Base-by-base conservation (phyloP, 2,329 filamentous ascomycete genomes). In the Akanthomyces uredinophilus region DNA sequence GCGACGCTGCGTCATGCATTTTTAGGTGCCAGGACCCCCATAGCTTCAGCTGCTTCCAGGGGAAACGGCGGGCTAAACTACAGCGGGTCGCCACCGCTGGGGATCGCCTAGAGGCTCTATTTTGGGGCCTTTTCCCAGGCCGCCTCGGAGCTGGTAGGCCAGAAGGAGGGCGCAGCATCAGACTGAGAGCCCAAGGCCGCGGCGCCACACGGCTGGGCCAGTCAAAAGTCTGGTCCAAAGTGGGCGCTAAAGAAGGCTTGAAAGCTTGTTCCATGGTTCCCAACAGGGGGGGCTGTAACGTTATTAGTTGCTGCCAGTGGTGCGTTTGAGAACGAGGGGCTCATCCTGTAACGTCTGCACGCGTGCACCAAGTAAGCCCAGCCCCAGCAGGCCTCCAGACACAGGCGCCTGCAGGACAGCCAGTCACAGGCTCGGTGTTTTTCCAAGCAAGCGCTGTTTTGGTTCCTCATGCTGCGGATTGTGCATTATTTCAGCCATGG, bases 1-100 rank as follows among this genome's bases (percentile, higher is more conserved):
- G 27, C 27, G 27, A 44, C 27, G 27, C 39, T 39, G 52, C 53
- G 39, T 56, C 53, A 56, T 56, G 41, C 53, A 56, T 56, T 44
- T 56, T 24, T 6, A 18, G 41, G 16, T n/a, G n/a, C n/a, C n/a
- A n/a, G n/a, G n/a, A n/a, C n/a, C n/a, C n/a, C n/a, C 18, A 32
- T 53, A 27, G 37, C 22, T 7, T 41, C 18, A 16, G 32, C 10
- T 52, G 50, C 18, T n/a, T n/a, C n/a, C n/a, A 39, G 32, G 43
- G 18, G n/a, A 20, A n/a, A 13, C 7, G 49, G 29, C 14, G 18
- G 29, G 16, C 20, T 22, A 32, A 24, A 11, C 27, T 29, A 16
- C 24, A 50, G 27, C 24, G 37, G 37, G 37, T 39, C 37, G 37
- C 20, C 22, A 5, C 8, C 18, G 3, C n/a, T 53, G 32, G 37